Conservation (phyloP, 2,329 filamentous ascomycete genomes). For the Xylaria digitata region DNA sequence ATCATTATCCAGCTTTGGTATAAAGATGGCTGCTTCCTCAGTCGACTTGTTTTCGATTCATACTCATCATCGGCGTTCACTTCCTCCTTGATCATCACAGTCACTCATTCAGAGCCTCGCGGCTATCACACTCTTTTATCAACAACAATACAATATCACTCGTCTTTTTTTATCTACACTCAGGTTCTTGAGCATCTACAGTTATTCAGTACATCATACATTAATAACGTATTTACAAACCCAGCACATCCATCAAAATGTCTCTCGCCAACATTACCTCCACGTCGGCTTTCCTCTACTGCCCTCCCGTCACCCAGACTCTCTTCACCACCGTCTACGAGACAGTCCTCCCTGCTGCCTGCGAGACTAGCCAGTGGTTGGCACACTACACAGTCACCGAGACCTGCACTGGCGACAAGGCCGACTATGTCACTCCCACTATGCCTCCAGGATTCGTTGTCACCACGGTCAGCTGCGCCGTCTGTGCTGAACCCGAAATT, state of each 20-base stretch:
- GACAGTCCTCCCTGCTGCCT: slow-evolving; percentile 53
- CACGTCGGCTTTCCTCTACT: slow-evolving; percentile 49
- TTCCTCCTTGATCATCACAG: slow-evolving; percentile 38
- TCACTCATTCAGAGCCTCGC: slow-evolving; percentile 46
- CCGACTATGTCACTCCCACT: slow-evolving; percentile 46
- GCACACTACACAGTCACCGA: slow-evolving; percentile 57
- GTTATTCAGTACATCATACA: slow-evolving; percentile 17
- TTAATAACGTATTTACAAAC: slow-evolving; percentile 23
- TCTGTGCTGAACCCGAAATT: slow-evolving; percentile 50
- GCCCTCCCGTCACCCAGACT: slow-evolving; percentile 46
- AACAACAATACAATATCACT: slow-evolving; percentile 21
- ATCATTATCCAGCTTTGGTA: slow-evolving; percentile 46
- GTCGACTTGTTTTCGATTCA: slow-evolving; percentile 21
- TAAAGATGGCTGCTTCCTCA: slow-evolving; percentile 43
- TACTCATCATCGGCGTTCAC: slow-evolving; percentile 37
- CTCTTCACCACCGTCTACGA: slow-evolving; percentile 55
- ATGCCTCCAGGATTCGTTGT: slow-evolving; percentile 55
- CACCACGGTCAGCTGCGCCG: slow-evolving; percentile 52
- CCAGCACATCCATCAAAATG: slow-evolving; percentile 40
- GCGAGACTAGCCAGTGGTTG: slow-evolving; percentile 53
- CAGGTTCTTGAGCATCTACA: slow-evolving; percentile 8
- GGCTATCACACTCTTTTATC: slow-evolving; percentile 42
- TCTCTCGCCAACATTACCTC: slow-evolving; percentile 46
- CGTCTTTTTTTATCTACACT: slow-evolving; percentile 37
- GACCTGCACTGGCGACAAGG: slow-evolving; percentile 50